Evolutionary conservation across 2,329 filamentous ascomycete genomes (phyloP).

Genomic region (Aspergillus quadrilineatus): DNA sequence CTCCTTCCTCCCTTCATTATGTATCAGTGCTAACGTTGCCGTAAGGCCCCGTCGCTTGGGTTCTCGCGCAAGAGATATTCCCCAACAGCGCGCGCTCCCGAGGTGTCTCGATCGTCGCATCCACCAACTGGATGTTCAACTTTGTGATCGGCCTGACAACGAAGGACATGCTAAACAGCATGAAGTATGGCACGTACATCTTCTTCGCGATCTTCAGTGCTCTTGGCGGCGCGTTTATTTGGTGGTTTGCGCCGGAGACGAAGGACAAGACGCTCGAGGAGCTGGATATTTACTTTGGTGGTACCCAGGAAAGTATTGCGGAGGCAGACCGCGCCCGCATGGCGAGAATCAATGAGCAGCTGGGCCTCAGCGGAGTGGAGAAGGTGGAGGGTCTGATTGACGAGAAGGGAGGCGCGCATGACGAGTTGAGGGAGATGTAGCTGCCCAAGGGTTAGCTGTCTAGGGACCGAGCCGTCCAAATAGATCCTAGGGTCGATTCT

Average conservation of each 20-base stretch:
- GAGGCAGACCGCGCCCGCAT: constrained; percentile 58
- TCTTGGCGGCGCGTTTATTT: constrained; percentile 37
- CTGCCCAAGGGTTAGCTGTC: too few relatives aligned
- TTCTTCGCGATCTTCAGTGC: constrained; percentile 45
- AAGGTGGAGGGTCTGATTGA: constrained; percentile 26
- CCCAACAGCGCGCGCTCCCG: constrained; percentile 30
- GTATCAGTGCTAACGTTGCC: background rate
- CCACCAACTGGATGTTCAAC: constrained; percentile 36
- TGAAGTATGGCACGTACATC: constrained; percentile 40
- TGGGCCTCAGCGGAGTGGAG: constrained; percentile 54
- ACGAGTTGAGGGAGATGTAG: constrained; percentile 20
- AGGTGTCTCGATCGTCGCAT: constrained; percentile 29
- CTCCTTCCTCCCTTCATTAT: background rate
- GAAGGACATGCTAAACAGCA: constrained; percentile 29
- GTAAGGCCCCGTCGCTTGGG: constrained; percentile 41
- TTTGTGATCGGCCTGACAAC: constrained; percentile 33
- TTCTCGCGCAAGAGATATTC: constrained; percentile 52
- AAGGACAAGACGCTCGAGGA: constrained; percentile 54
- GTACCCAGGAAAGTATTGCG: constrained; percentile 33
- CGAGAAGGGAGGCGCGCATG: constrained; percentile 16
- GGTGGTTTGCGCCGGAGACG: constrained; percentile 48
- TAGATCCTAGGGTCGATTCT: too few relatives aligned
- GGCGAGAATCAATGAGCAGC: constrained; percentile 69
- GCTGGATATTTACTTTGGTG: constrained; percentile 56
- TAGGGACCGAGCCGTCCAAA: too few relatives aligned